Evolutionary conservation across 140 eudicot genomes (phyloP).

Genomic region (Erigeron philadelphicus): DNA sequence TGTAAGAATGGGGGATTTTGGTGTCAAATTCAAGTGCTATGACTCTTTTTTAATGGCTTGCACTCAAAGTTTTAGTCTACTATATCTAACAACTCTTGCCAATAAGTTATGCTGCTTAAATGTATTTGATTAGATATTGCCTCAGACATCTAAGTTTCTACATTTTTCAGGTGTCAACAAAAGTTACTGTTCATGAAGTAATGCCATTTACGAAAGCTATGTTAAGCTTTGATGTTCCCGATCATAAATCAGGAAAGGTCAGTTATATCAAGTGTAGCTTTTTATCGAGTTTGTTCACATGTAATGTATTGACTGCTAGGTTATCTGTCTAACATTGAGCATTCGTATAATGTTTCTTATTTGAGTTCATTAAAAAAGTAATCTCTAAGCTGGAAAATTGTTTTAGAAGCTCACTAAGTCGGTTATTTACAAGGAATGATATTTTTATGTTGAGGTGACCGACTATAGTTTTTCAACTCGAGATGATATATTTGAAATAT

Average conservation of each 20-base stretch:
- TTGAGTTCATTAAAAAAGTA: constrained; percentile 5
- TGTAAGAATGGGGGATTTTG: constrained; percentile 42
- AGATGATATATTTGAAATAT: not conserved
- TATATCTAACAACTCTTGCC: not conserved
- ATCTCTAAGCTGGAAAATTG: not conserved
- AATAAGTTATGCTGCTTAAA: not conserved
- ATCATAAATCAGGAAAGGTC: constrained; percentile 98
- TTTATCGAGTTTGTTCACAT: constrained; percentile 2
- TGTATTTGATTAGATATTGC: constrained; percentile 9
- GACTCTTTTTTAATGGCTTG: not conserved
- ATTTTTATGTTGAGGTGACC: not conserved
- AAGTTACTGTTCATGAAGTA: constrained; percentile 57
- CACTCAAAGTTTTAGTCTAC: not conserved
- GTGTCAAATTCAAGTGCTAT: constrained; percentile 11
- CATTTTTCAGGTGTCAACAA: constrained; percentile 65
- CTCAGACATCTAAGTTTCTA: not conserved
- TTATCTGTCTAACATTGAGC: not conserved
- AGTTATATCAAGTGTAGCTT: constrained; percentile 16
- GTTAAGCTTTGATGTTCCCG: constrained; percentile 84
- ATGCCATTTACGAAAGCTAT: constrained; percentile 63
- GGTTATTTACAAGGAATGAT: not conserved
- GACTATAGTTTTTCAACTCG: not conserved
- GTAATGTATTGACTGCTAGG: not conserved
- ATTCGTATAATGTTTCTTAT: not conserved
- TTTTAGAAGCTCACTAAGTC: not conserved